These are phyloP conservation scores for Paraconiothyrium brasiliense DNA, from an alignment of 2,329 filamentous ascomycete species.

Conservation along the genomic window DNA sequence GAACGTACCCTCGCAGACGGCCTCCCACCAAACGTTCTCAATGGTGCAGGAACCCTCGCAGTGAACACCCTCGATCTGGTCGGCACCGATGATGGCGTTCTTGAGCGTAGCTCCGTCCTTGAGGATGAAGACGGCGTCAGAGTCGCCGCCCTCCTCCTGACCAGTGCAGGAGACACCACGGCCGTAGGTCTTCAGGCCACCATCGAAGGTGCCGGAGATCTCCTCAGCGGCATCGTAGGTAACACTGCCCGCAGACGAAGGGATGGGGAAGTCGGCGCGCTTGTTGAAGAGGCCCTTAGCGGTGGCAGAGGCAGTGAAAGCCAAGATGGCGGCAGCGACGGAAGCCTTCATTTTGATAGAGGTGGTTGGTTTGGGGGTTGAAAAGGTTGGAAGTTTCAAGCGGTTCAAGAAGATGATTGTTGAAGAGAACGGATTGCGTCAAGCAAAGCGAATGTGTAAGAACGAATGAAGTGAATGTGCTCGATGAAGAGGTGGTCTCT, in stretches of 20 bases:
- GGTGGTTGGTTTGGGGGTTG: conserved; percentile 15
- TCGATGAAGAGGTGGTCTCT: conserved; percentile 19
- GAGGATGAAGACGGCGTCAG: conserved; percentile 61
- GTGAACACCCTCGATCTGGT: conserved; percentile 62
- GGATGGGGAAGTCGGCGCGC: conserved; percentile 43
- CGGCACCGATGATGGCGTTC: conserved; percentile 62
- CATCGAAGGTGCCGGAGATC: conserved; percentile 35
- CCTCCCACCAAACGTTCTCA: conserved; percentile 56
- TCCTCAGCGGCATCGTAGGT: conserved; percentile 25
- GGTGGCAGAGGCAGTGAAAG: conserved; percentile 38
- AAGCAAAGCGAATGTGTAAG: conserved; percentile 19
- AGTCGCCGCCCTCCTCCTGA: conserved; percentile 53
- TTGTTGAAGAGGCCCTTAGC: conserved; percentile 41
- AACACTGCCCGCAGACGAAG: conserved; percentile 43
- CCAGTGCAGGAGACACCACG: conserved; percentile 45
- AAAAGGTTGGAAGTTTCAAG: conserved; percentile 37
- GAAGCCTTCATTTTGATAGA: conserved; percentile 47
- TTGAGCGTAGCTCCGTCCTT: conserved; percentile 58
- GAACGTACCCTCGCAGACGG: conserved; percentile 49
- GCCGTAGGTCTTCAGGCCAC: conserved; percentile 33
- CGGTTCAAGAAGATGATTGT: conserved; percentile 14
- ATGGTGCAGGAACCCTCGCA: conserved; percentile 60
- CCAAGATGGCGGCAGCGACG: conserved; percentile 37
- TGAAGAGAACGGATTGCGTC: conserved; percentile 20
- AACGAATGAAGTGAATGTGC: conserved; percentile 12